phyloP scores from a whole-genome alignment of 2,329 filamentous ascomycete species.

The Ceratocystiopsis brevicomis region DNA sequence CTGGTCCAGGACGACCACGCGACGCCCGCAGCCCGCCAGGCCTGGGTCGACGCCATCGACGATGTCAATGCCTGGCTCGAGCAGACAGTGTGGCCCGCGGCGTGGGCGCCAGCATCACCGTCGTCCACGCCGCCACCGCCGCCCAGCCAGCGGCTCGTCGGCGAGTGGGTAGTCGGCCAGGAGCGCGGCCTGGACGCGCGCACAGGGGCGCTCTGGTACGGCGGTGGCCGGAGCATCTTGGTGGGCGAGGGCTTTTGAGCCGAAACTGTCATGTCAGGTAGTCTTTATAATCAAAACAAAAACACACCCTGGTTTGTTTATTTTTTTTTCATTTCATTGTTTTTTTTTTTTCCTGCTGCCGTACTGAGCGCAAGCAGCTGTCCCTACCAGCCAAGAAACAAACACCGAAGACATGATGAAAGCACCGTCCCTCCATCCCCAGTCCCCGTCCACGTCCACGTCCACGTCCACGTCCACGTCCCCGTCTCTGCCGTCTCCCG shows the following conservation, averaged over 20 bases:
- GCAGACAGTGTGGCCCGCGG: slow-evolving; percentile 46
- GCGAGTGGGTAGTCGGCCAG: slow-evolving; percentile 77
- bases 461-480: not conserved
- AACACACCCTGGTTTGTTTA: not conserved
- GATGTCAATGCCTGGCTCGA: slow-evolving; percentile 60
- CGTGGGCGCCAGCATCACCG: slow-evolving; percentile 1
- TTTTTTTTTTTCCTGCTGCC: not conserved
- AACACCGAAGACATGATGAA: not conserved
- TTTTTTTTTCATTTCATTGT: not conserved
- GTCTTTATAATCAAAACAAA: not conserved
- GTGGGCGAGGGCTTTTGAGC: slow-evolving; percentile 39
- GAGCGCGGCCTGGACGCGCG: slow-evolving; percentile 63
- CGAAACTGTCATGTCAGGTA: not conserved
- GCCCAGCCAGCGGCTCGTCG: slow-evolving; percentile 23
- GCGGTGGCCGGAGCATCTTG: slow-evolving; percentile 53
- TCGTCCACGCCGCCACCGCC: not conserved
- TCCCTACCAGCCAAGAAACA: not conserved
- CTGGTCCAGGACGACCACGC: slow-evolving; percentile 47
- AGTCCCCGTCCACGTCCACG: not conserved
- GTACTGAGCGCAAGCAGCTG: too few species aligned
- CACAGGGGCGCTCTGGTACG: slow-evolving; percentile 71
- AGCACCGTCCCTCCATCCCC: not conserved
- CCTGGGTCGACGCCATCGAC: slow-evolving; percentile 54
- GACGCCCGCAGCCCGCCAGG: slow-evolving; percentile 35
- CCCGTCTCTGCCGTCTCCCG: not conserved